Evolutionary conservation across 495 filamentous ascomycete species (phyloP).

Genomic region (Xylaria grammica): DNA sequence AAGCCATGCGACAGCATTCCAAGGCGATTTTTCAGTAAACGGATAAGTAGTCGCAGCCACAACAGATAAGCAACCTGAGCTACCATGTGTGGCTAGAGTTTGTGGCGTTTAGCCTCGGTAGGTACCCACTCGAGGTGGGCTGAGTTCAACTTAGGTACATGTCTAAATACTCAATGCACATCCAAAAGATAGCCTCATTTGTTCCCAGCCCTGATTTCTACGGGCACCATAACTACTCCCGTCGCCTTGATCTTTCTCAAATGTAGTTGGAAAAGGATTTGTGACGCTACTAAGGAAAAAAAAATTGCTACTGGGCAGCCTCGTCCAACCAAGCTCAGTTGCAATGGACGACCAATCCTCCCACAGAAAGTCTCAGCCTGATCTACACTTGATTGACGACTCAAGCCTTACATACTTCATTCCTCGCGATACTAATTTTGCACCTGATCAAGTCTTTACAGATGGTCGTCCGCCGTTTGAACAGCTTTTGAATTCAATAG

Average conservation of each 20-base stretch:
- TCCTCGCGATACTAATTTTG: conserved; percentile 69
- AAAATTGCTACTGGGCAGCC: background rate
- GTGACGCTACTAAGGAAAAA: background rate
- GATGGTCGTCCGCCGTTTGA: conserved; percentile 32
- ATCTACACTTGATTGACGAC: conserved; percentile 68
- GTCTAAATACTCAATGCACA: no score
- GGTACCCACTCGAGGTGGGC: no score
- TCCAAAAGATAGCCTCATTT: no score
- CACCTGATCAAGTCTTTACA: conserved; percentile 64
- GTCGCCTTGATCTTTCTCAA: background rate
- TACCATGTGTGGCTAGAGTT: background rate
- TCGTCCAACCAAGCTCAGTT: background rate
- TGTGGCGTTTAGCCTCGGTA: background rate
- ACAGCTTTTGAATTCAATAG: conserved; percentile 52
- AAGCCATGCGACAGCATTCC: conserved; percentile 13
- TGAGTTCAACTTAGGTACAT: no score
- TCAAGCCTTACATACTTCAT: conserved; percentile 80
- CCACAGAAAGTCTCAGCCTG: conserved; percentile 29
- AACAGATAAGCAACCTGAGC: background rate
- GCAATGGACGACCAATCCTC: conserved; percentile 31
- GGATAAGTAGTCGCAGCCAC: background rate
- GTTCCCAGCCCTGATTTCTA: no score
- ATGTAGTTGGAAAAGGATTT: background rate
- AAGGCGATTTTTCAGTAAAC: conserved; percentile 12
- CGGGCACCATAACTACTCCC: no score